Evolutionary conservation across 805 yeast species (phyloP), one percentile per base, ranked within the genome.

Genomic region (Candida tallmaniae): DNA sequence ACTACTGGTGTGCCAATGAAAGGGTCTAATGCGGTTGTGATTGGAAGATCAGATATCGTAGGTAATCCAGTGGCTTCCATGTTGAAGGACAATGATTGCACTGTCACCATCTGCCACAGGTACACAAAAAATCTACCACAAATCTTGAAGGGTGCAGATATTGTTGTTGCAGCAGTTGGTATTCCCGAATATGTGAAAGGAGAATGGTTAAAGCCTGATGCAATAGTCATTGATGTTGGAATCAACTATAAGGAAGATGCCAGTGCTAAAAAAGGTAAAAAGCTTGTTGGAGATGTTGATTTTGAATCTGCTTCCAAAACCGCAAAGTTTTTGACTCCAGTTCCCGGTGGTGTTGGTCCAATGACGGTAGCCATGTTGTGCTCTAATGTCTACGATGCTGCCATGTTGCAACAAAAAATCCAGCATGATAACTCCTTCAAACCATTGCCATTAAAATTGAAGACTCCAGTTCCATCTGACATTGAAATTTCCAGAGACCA

Each of bases 311-410:
- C 86, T 35, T 60, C 70, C 38, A 56, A 66, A 33, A 72, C 70
- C 35, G 93, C 89, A 3, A 63, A 80, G 9, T 75, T 72, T 48
- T 74, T 93, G 43, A 89, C 97, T 5, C 98, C 98, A 12, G 98
- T 90, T 36, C 98, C 98, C 21, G 97, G 97, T 56, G 97, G 97
- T 50, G 97, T 90, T 43, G 98, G 98, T 26, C 98, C 98, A 45
- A 90, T 90, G 97, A 90, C 98, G 18, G 97, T 90, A 31, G 96
- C 96, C 26, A 88, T 89, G 96, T 76, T 90, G 41, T 74, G 89
- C 42, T 75, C 82, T 45, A 90, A 93, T 53, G 90, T 90, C 8
- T 68, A 79, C 38, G 72, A 75, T 45, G 86, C 96, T 33, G 95
- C 97, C 14, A 32, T 81, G 49, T 64, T 74, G 35, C 76, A 71